Base-by-base conservation (phyloP, 192 early-diverging fungal genomes). In the Coemansia reversa region DNA sequence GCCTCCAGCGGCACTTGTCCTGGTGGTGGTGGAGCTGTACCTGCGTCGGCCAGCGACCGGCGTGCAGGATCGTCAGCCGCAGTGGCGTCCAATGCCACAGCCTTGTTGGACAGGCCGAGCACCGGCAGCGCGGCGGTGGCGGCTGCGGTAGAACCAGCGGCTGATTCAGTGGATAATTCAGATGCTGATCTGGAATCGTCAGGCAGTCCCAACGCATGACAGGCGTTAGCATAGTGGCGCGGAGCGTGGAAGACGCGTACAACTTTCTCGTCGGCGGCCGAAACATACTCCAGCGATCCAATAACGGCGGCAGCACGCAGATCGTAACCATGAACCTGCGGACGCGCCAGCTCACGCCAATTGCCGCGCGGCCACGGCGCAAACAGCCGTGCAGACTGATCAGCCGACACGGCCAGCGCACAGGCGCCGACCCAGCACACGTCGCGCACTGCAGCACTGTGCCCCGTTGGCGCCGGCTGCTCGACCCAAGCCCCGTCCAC, bases 321-420 rank as follows among this genome's bases (percentile, higher is more conserved):
- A 70, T 96, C 92, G 71, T 97, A 97, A 5, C 97, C 97, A 66
- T 98, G 97, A 48, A 97, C 91, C 77, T 98, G 97, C 28, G 97
- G 92, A 8, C 97, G 84, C 6, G 89, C 92, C 29, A 95, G 84
- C 74, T 98, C 97, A 74, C 92, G 93, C 95, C 94, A 97, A 82
- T n/a, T 53, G 22, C 14, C 65, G 23, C 7, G 33, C 23, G 0
- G 64, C 90, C 93, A 93, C 22, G 86, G 88, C 0, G 92, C 86
- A 83, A 84, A 93, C 39, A 98, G 69, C 12, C 97, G 84, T 0
- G 93, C 74, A 0, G 95, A 95, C 82, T 98, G 95, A 75, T 98
- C 97, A 18, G 89, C 73, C 49, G 91, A 91, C 8, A 86, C 86
- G 2, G 93, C 84, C 7, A 96, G 68, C 35, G 97, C 53, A 67